Conservation (phyloP, 2,329 filamentous ascomycete species). For the Venturia pyrina region DNA sequence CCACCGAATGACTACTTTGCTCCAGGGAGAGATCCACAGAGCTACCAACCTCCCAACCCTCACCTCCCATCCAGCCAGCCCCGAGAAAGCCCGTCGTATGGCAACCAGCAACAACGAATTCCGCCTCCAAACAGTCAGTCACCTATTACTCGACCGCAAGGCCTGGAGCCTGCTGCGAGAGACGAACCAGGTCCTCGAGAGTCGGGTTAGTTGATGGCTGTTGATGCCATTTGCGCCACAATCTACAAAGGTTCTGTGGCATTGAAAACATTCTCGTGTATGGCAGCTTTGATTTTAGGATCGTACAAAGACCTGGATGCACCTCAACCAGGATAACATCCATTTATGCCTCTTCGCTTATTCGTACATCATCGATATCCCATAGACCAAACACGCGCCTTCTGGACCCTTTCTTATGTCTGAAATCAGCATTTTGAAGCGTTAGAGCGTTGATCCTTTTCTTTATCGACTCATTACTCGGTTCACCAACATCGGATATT, state of each 20-base stretch:
- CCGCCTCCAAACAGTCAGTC: not conserved
- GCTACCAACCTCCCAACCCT: not conserved
- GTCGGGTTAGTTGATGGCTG: not conserved
- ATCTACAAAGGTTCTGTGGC: not conserved
- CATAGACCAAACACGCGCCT: not conserved
- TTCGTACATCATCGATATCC: not conserved
- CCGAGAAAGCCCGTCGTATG: not conserved
- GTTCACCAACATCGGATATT: not conserved
- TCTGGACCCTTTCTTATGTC: slow-evolving; percentile 1
- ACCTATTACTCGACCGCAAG: not conserved
- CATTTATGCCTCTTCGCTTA: not conserved
- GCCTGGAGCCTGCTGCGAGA: not conserved
- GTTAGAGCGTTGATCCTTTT: slow-evolving; percentile 4
- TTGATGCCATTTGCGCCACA: not conserved
- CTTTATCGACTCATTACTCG: not conserved
- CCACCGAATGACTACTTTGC: not conserved
- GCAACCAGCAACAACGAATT: not conserved
- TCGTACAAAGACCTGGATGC: not conserved
- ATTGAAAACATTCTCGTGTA: not conserved
- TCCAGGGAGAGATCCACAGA: not conserved
- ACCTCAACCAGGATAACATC: not conserved
- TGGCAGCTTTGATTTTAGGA: not conserved
- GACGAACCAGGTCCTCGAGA: not conserved
- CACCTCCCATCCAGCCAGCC: not conserved
- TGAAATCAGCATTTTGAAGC: slow-evolving; percentile 1